Base-by-base conservation (phyloP, 805 yeast genomes). In the Lipomyces spencermartinsiae region DNA sequence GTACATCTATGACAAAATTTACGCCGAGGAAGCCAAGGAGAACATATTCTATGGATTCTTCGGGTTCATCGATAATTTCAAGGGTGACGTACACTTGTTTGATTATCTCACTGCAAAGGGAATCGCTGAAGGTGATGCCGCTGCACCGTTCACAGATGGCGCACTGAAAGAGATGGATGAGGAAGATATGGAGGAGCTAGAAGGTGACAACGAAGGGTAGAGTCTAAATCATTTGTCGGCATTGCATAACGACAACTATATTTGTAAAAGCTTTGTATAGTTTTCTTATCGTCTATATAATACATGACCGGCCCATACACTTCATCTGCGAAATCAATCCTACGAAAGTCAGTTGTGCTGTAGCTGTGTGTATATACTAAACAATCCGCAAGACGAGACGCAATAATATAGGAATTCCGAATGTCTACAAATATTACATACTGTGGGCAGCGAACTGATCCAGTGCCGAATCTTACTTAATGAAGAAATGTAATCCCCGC, bases 1-100 rank as follows among this genome's bases (percentile, higher is more conserved):
- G 77, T 89, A 84, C 78, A 94, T 95, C 71, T 95, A 95, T 78
- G 97, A 93, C 75, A 92, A 93, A 78, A 93, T 95, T 68, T 94
- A 94, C 76, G 87, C 86, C 56, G 97, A 93, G 79, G 99, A 95
- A 78, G 89, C 86, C 58, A 86, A 87, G 75, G 98, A 93, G 74
- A 92, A 93, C 75, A 90, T 89, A 7, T 69, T 69, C 39, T 89
- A 92, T 71, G 97, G 97, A 0, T 94, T 95, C 76, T 95, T 91
- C 79, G 90, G 91, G 58, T 94, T 91, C 77, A 89, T 95, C 72
- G 99, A 94, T 79, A 87, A 90, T 6, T 67, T 64, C 62, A 64
- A 66, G 22, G 34, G 34, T 31, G 69, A 85, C 34, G 91, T 88
- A 25, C 87, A 87, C 56, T 86, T 86, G 19, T 86, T 88, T 73